Evolutionary conservation across 2,329 filamentous ascomycete species (phyloP).

Genomic region (Ascochyta lentis): DNA sequence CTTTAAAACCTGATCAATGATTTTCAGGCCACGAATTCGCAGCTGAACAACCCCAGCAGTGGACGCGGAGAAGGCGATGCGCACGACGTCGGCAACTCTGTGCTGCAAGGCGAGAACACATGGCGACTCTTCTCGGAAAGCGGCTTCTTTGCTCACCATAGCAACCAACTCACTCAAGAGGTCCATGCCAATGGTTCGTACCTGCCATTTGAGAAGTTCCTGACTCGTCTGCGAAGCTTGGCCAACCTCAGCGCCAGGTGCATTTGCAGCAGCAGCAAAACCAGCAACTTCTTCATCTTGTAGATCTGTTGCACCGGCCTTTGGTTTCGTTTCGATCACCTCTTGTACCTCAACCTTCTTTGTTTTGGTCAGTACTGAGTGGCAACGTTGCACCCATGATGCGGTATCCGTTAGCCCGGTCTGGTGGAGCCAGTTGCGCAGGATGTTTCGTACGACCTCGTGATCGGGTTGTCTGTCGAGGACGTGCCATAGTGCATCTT

Average conservation of each 20-base stretch:
- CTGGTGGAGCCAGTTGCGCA: conserved; percentile 92
- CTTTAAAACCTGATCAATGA: conserved; percentile 90
- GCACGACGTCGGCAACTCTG: conserved; percentile 88
- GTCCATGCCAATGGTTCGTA: conserved; percentile 90
- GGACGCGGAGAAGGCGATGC: conserved; percentile 96
- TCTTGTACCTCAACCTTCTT: conserved; percentile 69
- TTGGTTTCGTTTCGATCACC: conserved; percentile 55
- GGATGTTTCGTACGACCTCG: conserved; percentile 81
- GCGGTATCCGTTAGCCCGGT: conserved; percentile 80
- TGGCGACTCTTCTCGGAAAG: conserved; percentile 77
- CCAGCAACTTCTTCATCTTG: conserved; percentile 97
- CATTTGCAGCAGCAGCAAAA: conserved; percentile 78
- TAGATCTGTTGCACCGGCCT: conserved; percentile 72
- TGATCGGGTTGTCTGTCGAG: conserved; percentile 80
- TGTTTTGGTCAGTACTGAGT: conserved; percentile 87
- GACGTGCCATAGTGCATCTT: conserved; percentile 90
- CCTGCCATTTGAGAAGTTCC: conserved; percentile 93
- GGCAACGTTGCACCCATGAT: conserved; percentile 88
- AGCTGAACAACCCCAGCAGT: conserved; percentile 91
- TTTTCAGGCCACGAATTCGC: conserved; percentile 87
- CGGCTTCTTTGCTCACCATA: conserved; percentile 78
- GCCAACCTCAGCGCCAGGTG: conserved; percentile 53
- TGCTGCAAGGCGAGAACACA: conserved; percentile 81
- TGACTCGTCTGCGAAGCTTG: conserved; percentile 62
- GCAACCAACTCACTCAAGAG: conserved; percentile 83